A percentile compares a stretch with the other conserved stretches of the same genome.
Evolutionary conservation across 441 rosid species (phyloP).

Genomic region (Omphalea diandra): DNA sequence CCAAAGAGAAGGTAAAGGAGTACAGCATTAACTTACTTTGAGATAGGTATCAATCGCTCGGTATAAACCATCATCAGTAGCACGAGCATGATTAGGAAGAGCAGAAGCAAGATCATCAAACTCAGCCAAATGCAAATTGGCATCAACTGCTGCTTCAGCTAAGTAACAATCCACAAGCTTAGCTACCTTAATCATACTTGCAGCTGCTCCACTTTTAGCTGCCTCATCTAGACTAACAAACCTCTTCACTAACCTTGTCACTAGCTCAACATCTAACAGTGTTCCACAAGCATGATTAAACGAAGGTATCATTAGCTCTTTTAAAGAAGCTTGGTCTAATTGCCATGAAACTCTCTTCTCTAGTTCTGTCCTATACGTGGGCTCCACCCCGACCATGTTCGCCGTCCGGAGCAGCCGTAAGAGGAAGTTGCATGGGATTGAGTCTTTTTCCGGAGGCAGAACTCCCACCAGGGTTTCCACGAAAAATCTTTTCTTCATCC

Average conservation of each 20-base stretch:
- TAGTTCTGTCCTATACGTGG: constrained; percentile 51
- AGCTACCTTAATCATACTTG: constrained; percentile 63
- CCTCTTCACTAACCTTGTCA: constrained; percentile 56
- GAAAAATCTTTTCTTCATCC: constrained; percentile 74
- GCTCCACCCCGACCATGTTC: constrained; percentile 64
- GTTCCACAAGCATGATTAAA: constrained; percentile 77
- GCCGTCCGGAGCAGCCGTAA: constrained; percentile 77
- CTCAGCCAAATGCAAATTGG: constrained; percentile 45
- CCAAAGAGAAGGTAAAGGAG: too few relatives aligned
- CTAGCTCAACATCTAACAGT: constrained; percentile 68
- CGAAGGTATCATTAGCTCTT: constrained; percentile 84
- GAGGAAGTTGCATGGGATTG: constrained; percentile 76
- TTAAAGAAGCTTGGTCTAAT: constrained; percentile 75
- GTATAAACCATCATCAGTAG: constrained; percentile 66
- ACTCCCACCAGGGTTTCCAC: constrained; percentile 77
- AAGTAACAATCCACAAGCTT: constrained; percentile 74
- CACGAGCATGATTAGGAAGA: constrained; percentile 73
- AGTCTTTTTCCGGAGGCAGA: constrained; percentile 77
- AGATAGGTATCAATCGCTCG: constrained; percentile 83
- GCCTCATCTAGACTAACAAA: constrained; percentile 51
- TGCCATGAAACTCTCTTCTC: constrained; percentile 76
- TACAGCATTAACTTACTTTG: constrained; percentile 73
- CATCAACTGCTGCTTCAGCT: constrained; percentile 69
- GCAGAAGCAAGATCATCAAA: constrained; percentile 57
- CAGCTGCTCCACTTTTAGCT: constrained; percentile 40